Conservation (phyloP, 1,139 yeast species). For the Ogataea hybrid region DNA sequence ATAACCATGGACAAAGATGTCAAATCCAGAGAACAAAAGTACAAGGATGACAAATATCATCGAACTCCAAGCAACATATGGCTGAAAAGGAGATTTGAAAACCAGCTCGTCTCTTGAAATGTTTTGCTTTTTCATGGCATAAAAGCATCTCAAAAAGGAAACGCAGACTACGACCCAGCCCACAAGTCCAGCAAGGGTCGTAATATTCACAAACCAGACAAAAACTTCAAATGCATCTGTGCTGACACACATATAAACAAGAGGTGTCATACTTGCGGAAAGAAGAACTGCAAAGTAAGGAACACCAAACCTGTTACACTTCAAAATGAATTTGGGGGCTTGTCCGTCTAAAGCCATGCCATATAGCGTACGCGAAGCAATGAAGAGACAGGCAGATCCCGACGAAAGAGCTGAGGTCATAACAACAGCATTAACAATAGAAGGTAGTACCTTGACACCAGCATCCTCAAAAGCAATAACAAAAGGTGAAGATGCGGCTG, state of each 20-base stretch:
- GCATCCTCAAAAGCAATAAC: conserved; percentile 61
- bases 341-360: conserved; percentile 21
- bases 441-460: conserved; percentile 52
- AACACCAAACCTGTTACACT: conserved; percentile 1
- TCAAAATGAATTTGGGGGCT: conserved; percentile 5
- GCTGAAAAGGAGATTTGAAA: neutral
- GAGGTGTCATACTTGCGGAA: neutral
- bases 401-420: conserved; percentile 36
- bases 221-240: neutral
- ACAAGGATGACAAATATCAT: neutral
- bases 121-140: neutral
- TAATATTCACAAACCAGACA: neutral
- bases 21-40: neutral
- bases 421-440: conserved; percentile 29
- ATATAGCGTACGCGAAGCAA: conserved; percentile 33
- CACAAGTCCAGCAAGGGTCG: neutral
- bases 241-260: neutral
- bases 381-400: conserved; percentile 34
- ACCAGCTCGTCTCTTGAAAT: neutral
- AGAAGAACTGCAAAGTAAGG: conserved; percentile 1
- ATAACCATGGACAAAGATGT: neutral
- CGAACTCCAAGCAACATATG: neutral
- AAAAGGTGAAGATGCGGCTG: conserved; percentile 62
- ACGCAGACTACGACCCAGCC: neutral
- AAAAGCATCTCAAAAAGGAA: neutral